These are phyloP conservation scores for Flueggea neowawraea DNA, from an alignment of 441 rosid species.

Conservation along the genomic window DNA sequence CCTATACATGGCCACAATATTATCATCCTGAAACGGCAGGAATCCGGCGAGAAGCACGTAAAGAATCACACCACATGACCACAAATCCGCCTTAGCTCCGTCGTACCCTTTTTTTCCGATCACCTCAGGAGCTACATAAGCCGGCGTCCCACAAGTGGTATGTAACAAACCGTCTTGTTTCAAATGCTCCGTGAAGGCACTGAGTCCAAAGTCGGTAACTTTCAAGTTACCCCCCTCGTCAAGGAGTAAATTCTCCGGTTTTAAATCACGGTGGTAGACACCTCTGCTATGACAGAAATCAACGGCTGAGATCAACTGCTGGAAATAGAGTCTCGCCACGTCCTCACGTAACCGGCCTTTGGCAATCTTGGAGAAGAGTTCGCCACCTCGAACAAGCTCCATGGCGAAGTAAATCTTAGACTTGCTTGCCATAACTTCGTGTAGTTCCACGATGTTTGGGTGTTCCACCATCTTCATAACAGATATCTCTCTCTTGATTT, in stretches of 20 bases:
- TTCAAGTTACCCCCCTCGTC: slow-evolving; percentile 70
- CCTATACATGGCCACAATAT: slow-evolving; percentile 75
- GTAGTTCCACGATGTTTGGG: slow-evolving; percentile 70
- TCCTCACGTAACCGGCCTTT: slow-evolving; percentile 72
- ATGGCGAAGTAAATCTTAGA: slow-evolving; percentile 88
- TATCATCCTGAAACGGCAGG: slow-evolving; percentile 82
- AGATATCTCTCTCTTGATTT: slow-evolving; percentile 80
- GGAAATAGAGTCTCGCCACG: slow-evolving; percentile 63
- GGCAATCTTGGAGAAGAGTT: slow-evolving; percentile 61
- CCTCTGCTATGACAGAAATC: slow-evolving; percentile 94
- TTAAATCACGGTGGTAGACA: slow-evolving; percentile 80
- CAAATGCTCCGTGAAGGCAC: slow-evolving; percentile 68
- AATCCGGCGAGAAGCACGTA: slow-evolving; percentile 84
- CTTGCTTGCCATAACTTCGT: slow-evolving; percentile 91
- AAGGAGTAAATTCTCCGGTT: slow-evolving; percentile 75
- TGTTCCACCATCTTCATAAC: slow-evolving; percentile 95
- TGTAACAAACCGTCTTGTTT: slow-evolving; percentile 74
- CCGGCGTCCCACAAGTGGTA: slow-evolving; percentile 87
- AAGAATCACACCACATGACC: slow-evolving; percentile 92
- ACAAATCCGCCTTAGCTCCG: slow-evolving; percentile 71
- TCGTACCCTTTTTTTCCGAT: slow-evolving; percentile 65
- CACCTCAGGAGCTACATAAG: slow-evolving; percentile 79
- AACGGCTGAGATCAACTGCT: slow-evolving; percentile 69
- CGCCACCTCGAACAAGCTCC: slow-evolving; percentile 89
- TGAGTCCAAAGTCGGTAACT: slow-evolving; percentile 73